phyloP scores from a whole-genome alignment of 139 green algal genomes.

The Edaphochlamys debaryana region DNA sequence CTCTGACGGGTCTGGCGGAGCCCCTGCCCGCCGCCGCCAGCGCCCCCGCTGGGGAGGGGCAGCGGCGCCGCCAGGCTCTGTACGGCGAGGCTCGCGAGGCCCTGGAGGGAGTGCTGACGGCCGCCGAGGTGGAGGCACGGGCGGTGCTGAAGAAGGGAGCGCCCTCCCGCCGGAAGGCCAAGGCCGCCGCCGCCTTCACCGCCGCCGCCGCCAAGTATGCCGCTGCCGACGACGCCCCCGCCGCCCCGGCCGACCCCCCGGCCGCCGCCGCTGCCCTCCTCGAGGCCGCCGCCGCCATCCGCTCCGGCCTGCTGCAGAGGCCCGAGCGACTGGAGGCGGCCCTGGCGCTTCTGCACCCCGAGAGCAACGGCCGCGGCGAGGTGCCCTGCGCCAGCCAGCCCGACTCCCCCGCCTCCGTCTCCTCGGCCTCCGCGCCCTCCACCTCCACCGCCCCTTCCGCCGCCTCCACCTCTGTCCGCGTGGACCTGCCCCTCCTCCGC shows the following conservation, averaged over 20 bases:
- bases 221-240: too few relatives aligned
- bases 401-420: too few relatives aligned
- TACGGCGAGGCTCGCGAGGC: not conserved
- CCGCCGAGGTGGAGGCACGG: constrained; percentile 13
- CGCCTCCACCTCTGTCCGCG: not conserved
- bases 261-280: not conserved
- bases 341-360: constrained; percentile 19
- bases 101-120: constrained; percentile 11
- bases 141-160: constrained; percentile 3
- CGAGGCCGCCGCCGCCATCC: not conserved
- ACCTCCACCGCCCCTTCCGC: not conserved
- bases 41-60: not conserved
- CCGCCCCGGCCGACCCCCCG: not conserved
- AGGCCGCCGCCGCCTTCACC: too few relatives aligned
- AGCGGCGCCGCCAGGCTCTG: not conserved
- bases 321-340: constrained; percentile 5
- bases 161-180: not conserved
- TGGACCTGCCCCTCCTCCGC: constrained; percentile 6
- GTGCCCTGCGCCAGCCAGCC: too few relatives aligned
- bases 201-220: too few relatives aligned
- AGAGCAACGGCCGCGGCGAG: not conserved
- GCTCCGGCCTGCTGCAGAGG: not conserved
- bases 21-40: not conserved
- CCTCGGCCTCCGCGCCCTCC: not conserved
- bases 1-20: not conserved